Percentiles rank a stretch among this genome's conserved stretches.
Evolutionary conservation across 2,329 filamentous ascomycete genomes (phyloP).

Genomic region (Diaporthe aspalathi): DNA sequence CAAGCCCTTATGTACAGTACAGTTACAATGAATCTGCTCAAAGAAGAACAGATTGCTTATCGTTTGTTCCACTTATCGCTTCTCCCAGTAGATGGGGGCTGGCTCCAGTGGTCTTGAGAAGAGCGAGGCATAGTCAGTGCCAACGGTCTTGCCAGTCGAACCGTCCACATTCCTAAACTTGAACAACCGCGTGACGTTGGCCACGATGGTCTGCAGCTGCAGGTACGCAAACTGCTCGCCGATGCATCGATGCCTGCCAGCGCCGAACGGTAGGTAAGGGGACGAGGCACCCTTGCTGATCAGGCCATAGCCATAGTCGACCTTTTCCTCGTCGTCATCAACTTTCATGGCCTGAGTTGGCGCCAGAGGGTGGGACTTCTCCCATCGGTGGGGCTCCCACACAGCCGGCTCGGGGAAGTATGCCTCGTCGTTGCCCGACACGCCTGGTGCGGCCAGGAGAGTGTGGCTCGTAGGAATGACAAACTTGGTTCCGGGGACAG

Average conservation of each 20-base stretch:
- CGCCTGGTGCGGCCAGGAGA: conserved; percentile 86
- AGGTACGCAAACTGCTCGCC: conserved; percentile 97
- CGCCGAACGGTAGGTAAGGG: conserved; percentile 94
- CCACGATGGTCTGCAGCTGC: conserved; percentile 88
- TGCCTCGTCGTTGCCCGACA: conserved; percentile 76
- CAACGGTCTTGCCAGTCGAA: conserved; percentile 71
- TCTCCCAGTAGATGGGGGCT: conserved; percentile 81
- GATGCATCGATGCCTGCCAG: conserved; percentile 92
- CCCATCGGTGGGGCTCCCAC: conserved; percentile 96
- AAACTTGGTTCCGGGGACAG: conserved; percentile 83
- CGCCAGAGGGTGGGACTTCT: conserved; percentile 69
- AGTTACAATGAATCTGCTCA: conserved; percentile 20
- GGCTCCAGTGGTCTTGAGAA: conserved; percentile 80
- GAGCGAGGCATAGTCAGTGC: conserved; percentile 75
- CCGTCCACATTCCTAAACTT: conserved; percentile 82
- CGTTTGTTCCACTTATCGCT: conserved; percentile 61
- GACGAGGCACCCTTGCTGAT: conserved; percentile 91
- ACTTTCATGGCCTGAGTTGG: conserved; percentile 58
- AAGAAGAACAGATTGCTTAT: not conserved
- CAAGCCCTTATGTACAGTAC: conserved; percentile 37
- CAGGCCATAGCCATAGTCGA: conserved; percentile 94
- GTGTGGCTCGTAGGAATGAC: conserved; percentile 84
- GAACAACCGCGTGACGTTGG: conserved; percentile 80
- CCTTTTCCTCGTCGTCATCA: conserved; percentile 75
- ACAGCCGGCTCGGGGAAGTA: conserved; percentile 85